Evolutionary conservation across 116 monocot species (phyloP), one percentile per base, ranked within the genome.

Genomic region (Papilionanthe hybrid): DNA sequence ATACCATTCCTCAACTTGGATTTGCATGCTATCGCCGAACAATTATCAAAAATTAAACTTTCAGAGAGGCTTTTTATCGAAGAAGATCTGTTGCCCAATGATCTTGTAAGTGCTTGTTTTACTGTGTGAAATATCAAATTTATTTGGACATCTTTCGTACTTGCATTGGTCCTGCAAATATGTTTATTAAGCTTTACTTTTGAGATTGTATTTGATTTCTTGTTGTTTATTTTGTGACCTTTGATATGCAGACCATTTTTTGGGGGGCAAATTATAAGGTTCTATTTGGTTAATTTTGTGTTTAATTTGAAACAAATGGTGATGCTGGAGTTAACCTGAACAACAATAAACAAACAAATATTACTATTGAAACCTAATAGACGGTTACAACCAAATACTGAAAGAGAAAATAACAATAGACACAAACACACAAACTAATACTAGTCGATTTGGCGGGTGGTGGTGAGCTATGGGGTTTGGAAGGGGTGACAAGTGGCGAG

Each of bases 31-130:
- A 83, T 97, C 72, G 84, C 85, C 76, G 76, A 79, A 41, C 92
- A 97, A 63, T 81, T 97, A 44, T 88, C 89, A 86, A 97, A 86
- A 81, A 48, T 97, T 37, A 91, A 86, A 76, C 76, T 82, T 58
- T 92, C 92, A 37, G 77, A 90, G 67, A 91, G 92, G 86, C 92
- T 97, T 48, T 97, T 94, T 77, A 87, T 97, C 77, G 92, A 97
- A 84, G 74, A 77, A 81, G 89, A 89, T 78, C 79, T 92, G 47
- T 81, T 94, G 19, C 83, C 84, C 75, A 91, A 88, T 79, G 92
- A 92, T 45, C 80, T 84, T 88, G 96, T 94, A 83, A 75, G 79
- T 55, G 73, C 22, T 17, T 15, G 43, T 73, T 22, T 29, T n/a
- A 44, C 1, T 45, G n/a, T 72, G 72, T 73, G 13, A 18, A 30